Conservation (phyloP, 2,329 filamentous ascomycete genomes). For the Cercospora sp. region DNA sequence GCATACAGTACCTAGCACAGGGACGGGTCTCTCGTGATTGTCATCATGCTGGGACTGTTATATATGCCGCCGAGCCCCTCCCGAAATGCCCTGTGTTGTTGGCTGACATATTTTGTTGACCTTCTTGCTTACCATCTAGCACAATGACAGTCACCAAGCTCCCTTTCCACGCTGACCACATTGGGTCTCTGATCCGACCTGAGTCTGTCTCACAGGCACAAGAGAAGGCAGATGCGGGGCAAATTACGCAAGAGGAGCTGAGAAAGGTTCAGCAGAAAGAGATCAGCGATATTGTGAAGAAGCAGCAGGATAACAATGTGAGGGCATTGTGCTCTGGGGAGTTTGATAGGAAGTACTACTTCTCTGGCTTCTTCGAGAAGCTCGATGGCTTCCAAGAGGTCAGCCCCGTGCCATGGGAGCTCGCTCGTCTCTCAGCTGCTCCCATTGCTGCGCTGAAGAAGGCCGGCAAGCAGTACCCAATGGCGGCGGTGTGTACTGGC, state of each 20-base stretch:
- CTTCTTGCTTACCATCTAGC: not conserved
- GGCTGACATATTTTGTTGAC: not conserved
- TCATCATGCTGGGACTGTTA: not conserved
- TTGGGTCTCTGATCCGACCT: slow-evolving; percentile 70
- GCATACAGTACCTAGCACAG: not conserved
- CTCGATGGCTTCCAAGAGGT: slow-evolving; percentile 42
- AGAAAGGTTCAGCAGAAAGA: slow-evolving; percentile 63
- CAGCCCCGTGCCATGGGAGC: slow-evolving; percentile 40
- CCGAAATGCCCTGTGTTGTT: not conserved
- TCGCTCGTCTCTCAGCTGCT: slow-evolving; percentile 39
- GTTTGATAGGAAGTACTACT: slow-evolving; percentile 52
- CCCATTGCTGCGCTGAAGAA: slow-evolving; percentile 42
- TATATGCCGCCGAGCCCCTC: slow-evolving; percentile 1
- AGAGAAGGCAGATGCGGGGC: slow-evolving; percentile 57
- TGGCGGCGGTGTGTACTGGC: slow-evolving; percentile 41
- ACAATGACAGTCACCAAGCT: slow-evolving; percentile 44
- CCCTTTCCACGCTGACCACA: slow-evolving; percentile 71
- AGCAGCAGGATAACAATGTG: slow-evolving; percentile 64
- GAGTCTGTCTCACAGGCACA: slow-evolving; percentile 61
- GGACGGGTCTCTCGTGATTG: not conserved
- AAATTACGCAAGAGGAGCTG: slow-evolving; percentile 57
- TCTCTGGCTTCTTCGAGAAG: slow-evolving; percentile 43
- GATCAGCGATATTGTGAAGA: slow-evolving; percentile 64
- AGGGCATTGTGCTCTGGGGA: slow-evolving; percentile 68
- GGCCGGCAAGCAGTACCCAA: slow-evolving; percentile 42